Percentiles rank a stretch among this genome's conserved stretches.
These are phyloP conservation scores for Lactarius deliciosus DNA, from an alignment of 768 basidiomycete species.

Conservation along the genomic window DNA sequence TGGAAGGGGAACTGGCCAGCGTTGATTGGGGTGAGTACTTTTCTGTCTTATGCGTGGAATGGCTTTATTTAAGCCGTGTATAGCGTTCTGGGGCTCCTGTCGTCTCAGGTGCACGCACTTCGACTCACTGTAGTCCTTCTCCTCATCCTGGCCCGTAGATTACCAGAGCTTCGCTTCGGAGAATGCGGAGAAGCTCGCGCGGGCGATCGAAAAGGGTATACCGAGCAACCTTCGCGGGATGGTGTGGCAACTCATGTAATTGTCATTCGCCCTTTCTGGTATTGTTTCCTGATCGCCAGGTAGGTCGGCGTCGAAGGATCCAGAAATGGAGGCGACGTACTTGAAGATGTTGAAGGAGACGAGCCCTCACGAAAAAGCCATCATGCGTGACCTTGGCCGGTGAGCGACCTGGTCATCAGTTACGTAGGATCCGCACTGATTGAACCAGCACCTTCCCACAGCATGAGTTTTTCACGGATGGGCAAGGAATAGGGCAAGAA, in stretches of 20 bases:
- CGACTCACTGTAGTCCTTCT: conserved; percentile 7
- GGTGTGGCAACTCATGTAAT: conserved; percentile 94
- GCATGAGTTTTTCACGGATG: conserved; percentile 94
- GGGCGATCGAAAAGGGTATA: conserved; percentile 90
- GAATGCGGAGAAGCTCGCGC: conserved; percentile 73
- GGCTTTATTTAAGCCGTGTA: conserved; percentile 18
- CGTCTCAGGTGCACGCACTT: conserved; percentile 62
- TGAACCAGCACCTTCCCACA: conserved; percentile 85
- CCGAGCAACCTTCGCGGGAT: conserved; percentile 87
- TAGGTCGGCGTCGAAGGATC: conserved; percentile 93
- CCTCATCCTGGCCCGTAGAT: conserved; percentile 45
- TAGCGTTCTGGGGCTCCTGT: conserved; percentile 96
- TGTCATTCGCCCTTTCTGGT: not conserved
- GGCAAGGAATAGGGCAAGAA: conserved; percentile 93
- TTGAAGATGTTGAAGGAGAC: conserved; percentile 75
- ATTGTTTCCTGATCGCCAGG: conserved; percentile 5
- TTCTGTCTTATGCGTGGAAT: conserved; percentile 7
- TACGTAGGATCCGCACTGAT: conserved; percentile 7
- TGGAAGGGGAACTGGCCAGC: conserved; percentile 39
- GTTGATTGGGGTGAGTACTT: conserved; percentile 75
- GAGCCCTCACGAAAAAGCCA: conserved; percentile 92
- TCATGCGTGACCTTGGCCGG: conserved; percentile 88
- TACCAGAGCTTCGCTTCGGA: conserved; percentile 86
- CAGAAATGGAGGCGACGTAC: conserved; percentile 80
- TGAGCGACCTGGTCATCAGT: conserved; percentile 32